phyloP scores from a whole-genome alignment of 2,329 filamentous ascomycete species.

The Fusarium sp. region DNA sequence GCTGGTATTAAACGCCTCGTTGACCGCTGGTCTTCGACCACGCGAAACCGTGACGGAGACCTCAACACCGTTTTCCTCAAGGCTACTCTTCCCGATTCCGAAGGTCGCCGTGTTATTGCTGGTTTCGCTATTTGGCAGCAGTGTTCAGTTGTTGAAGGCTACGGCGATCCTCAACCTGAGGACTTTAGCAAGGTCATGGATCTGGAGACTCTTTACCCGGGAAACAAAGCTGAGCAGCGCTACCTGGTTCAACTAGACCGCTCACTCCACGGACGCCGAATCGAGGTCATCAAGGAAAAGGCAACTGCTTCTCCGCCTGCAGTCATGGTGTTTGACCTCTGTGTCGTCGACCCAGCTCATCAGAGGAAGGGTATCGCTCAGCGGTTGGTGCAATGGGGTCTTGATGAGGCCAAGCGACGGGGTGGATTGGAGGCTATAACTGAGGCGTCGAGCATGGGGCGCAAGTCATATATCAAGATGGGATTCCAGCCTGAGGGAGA shows the following conservation, averaged over 20 bases:
- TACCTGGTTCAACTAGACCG: constrained; percentile 57
- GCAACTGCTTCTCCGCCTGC: constrained; percentile 53
- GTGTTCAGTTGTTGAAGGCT: constrained; percentile 58
- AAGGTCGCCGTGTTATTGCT: constrained; percentile 50
- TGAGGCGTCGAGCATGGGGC: constrained; percentile 61
- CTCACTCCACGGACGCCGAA: constrained; percentile 56
- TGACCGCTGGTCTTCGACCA: constrained; percentile 53
- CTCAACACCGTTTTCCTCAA: constrained; percentile 65
- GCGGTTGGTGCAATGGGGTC: constrained; percentile 59
- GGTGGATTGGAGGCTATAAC: constrained; percentile 55
- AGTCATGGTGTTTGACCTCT: constrained; percentile 61
- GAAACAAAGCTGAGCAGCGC: constrained; percentile 55
- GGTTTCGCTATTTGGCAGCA: constrained; percentile 68
- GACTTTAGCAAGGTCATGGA: constrained; percentile 46
- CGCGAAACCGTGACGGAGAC: constrained; percentile 55
- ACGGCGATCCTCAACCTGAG: constrained; percentile 54
- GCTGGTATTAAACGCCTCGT: constrained; percentile 51
- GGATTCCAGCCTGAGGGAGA: constrained; percentile 55
- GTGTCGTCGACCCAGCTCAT: constrained; percentile 63
- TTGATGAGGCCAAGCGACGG: constrained; percentile 53
- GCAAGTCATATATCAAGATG: constrained; percentile 56
- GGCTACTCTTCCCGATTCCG: constrained; percentile 56
- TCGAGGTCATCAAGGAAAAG: constrained; percentile 55
- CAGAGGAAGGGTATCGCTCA: constrained; percentile 61
- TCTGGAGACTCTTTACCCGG: constrained; percentile 54